Evolutionary conservation across 2,329 filamentous ascomycete species (phyloP).

Genomic region (Epichloe aotearoae): DNA sequence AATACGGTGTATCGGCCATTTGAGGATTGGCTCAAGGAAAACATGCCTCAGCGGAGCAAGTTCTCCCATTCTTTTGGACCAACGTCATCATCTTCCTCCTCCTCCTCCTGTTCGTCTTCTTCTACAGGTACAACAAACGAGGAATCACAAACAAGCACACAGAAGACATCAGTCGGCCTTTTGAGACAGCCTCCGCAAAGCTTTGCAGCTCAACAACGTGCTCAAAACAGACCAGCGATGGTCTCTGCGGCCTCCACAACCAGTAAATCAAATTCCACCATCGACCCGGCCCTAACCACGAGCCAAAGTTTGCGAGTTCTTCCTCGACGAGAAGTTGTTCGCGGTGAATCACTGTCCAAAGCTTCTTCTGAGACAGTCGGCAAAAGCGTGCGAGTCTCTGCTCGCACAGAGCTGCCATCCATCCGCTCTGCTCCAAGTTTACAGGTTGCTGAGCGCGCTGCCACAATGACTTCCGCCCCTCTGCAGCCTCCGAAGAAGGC

Average conservation of each 20-base stretch:
- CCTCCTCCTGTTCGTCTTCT: slow-evolving; percentile 6
- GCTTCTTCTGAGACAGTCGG: slow-evolving; percentile 11
- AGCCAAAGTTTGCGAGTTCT: slow-evolving; percentile 19
- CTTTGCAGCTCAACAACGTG: slow-evolving; percentile 52
- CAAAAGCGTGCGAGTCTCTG: slow-evolving; percentile 17
- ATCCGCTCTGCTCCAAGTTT: slow-evolving; percentile 15
- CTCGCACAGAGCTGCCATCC: slow-evolving; percentile 15
- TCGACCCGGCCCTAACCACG: slow-evolving; percentile 12
- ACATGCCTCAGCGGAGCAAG: slow-evolving; percentile 14
- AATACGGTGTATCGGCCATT: slow-evolving; percentile 52
- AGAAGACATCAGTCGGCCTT: slow-evolving; percentile 27
- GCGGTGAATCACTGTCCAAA: slow-evolving; percentile 13
- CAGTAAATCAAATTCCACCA: slow-evolving; percentile 15
- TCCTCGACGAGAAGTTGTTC: slow-evolving; percentile 15
- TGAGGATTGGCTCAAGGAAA: slow-evolving; percentile 45
- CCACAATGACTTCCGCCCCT: slow-evolving; percentile 14
- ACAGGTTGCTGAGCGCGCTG: slow-evolving; percentile 18
- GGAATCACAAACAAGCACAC: slow-evolving; percentile 20
- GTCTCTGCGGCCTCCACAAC: slow-evolving; percentile 12
- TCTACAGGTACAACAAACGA: slow-evolving; percentile 9
- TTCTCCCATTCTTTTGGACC: slow-evolving; percentile 2
- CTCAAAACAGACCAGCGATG: slow-evolving; percentile 34
- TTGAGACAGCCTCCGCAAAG: slow-evolving; percentile 46
- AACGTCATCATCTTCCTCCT: slow-evolving; percentile 1
- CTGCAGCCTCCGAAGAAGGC: slow-evolving; percentile 14